phyloP scores from a whole-genome alignment of 2,329 filamentous ascomycete species.

The Ilyonectria sp. region DNA sequence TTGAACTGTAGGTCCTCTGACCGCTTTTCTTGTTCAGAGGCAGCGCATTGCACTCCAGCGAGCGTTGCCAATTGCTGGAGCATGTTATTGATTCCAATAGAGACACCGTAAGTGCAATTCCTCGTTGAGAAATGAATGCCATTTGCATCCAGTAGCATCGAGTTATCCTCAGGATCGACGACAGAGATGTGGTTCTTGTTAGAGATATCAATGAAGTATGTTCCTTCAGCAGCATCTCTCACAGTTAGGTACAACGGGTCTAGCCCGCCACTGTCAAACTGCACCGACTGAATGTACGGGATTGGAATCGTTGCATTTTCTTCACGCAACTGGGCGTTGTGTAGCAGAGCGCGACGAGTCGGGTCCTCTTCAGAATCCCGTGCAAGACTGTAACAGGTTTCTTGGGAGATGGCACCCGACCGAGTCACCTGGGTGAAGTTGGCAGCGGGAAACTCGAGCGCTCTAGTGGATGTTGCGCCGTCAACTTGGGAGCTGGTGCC shows the following conservation, averaged over 20 bases:
- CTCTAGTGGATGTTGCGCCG: constrained; percentile 30
- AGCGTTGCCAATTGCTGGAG: constrained; percentile 52
- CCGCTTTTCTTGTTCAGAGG: constrained; percentile 38
- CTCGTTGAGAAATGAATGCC: constrained; percentile 55
- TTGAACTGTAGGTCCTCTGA: constrained; percentile 49
- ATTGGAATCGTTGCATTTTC: constrained; percentile 51
- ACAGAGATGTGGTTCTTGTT: constrained; percentile 51
- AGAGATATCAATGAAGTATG: constrained; percentile 54
- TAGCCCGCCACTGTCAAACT: constrained; percentile 51
- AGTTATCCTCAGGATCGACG: constrained; percentile 50
- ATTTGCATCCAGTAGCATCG: constrained; percentile 51
- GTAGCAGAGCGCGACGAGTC: constrained; percentile 48
- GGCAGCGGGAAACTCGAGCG: constrained; percentile 44
- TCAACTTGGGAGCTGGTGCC: constrained; percentile 24
- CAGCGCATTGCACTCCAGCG: constrained; percentile 51
- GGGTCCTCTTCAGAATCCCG: constrained; percentile 41
- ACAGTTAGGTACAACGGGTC: constrained; percentile 54
- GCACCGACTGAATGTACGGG: constrained; percentile 56
- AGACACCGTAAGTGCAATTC: constrained; percentile 52
- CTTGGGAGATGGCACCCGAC: constrained; percentile 44
- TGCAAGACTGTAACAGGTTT: constrained; percentile 52
- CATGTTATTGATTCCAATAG: constrained; percentile 52
- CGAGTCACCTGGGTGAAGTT: constrained; percentile 54
- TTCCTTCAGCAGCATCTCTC: constrained; percentile 47
- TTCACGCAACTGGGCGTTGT: constrained; percentile 50